Evolutionary conservation across 176 grass and related monocot genomes (phyloP), one percentile per base, ranked within the genome.

Genomic region (Avena atlantica): DNA sequence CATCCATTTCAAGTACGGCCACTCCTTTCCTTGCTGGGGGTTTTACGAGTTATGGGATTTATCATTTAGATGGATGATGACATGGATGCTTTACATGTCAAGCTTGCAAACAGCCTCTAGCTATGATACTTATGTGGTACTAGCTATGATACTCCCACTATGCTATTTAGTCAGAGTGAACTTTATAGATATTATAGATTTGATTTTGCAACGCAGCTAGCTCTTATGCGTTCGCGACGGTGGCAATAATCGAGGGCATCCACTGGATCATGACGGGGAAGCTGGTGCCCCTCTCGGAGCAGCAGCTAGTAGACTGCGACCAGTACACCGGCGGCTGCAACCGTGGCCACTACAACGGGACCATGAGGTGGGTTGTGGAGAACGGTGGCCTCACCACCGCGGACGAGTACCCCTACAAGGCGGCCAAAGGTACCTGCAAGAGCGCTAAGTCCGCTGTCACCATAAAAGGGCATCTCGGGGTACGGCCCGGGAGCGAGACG

Each of bases 241-340:
- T 88, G 5, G 93, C 91, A 4, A 86, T 86, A 60, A 88, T 91
- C 5, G 93, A 95, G 79, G 25, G 93, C 45, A 69, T 95, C 4
- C 13, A 78, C 59, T 17, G 68, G 49, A 95, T 95, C 49, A 81
- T 20, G 61, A 95, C 11, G 0, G 84, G 86, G 5, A 24, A 20
- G 16, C 70, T 90, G 1, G 47, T 91, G 12, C 71, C 70, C 0
- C 48, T 91, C 1, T 95, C 86, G 1, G 91, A 93, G 91, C 93
- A 91, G 61, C 86, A 95, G 68, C 88, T 95, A 4, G 65, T 95
- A 16, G 88, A 92, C 70, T 95, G 93, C 61, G 88, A 93, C 72
- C 7, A 20, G 4, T 34, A 50, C 70, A 73, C 89, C 71, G 29
- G 40, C 9, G 83, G 93, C 16, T 93, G 93, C 79, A 44, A 63